Evolutionary conservation across 1,284 basidiomycete species (phyloP).

Genomic region (Ustilago crameri): DNA sequence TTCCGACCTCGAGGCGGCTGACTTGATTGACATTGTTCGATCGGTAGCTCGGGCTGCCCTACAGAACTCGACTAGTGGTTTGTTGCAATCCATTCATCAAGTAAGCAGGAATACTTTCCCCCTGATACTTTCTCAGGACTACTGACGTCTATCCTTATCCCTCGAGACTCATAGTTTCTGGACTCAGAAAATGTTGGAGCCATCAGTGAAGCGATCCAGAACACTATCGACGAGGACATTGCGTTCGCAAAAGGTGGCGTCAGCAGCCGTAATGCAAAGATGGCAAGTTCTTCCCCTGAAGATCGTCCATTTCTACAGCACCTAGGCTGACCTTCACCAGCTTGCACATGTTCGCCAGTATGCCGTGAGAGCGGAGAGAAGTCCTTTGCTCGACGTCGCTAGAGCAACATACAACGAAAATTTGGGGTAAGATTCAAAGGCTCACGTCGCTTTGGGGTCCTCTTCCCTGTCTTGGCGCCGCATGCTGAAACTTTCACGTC

Average conservation of each 20-base stretch:
- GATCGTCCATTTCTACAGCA: not conserved
- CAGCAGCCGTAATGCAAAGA: slow-evolving; percentile 14
- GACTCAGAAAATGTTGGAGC: slow-evolving; percentile 76
- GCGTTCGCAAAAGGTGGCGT: slow-evolving; percentile 40
- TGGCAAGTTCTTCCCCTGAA: slow-evolving; percentile 18
- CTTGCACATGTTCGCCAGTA: slow-evolving; percentile 70
- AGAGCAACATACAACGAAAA: slow-evolving; percentile 90
- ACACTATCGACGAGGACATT: slow-evolving; percentile 78
- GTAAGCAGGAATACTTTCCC: slow-evolving; percentile 67
- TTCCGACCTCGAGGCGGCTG: no score
- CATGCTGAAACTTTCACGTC: no score
- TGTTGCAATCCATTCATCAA: slow-evolving; percentile 76
- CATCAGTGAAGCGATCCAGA: slow-evolving; percentile 75
- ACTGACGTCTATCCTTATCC: not conserved
- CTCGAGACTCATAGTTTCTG: slow-evolving; percentile 74
- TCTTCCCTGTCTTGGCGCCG: no score
- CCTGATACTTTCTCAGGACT: not conserved
- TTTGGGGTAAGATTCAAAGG: slow-evolving; percentile 69
- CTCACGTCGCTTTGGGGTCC: no score
- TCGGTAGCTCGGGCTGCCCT: slow-evolving; percentile 74
- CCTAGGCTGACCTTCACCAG: not conserved
- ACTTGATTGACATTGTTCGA: not conserved
- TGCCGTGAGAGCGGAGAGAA: slow-evolving; percentile 83
- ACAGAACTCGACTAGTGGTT: slow-evolving; percentile 73
- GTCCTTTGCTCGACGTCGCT: slow-evolving; percentile 87